A percentile compares a stretch with the other conserved stretches of the same genome.
Evolutionary conservation across 2,329 filamentous ascomycete species (phyloP).

Genomic region (Fusarium ambrosium): DNA sequence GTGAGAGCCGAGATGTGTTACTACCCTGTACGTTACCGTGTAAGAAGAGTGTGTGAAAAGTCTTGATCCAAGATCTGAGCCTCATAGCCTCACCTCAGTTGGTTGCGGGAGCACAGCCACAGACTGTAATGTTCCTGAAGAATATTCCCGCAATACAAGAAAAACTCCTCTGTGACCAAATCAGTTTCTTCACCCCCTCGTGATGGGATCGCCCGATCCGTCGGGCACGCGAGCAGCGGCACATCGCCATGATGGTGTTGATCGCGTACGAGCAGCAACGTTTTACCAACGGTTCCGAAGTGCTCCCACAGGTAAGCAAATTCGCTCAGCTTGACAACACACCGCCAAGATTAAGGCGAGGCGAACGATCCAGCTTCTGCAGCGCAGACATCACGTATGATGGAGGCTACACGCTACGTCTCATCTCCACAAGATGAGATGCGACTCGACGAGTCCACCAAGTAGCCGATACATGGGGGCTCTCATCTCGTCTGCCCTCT

Average conservation of each 20-base stretch:
- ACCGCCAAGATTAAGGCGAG: constrained; percentile 23
- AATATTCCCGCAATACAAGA: constrained; percentile 1
- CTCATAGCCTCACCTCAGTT: background rate
- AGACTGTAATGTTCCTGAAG: background rate
- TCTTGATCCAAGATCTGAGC: background rate
- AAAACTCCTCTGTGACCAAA: background rate
- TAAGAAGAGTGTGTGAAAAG: constrained; percentile 26
- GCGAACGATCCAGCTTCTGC: background rate
- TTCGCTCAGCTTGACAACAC: constrained; percentile 29
- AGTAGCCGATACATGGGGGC: constrained; percentile 31
- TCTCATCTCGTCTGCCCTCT: constrained; percentile 1
- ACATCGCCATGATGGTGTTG: constrained; percentile 3
- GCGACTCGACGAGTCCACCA: constrained; percentile 1
- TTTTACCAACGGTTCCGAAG: constrained; percentile 14
- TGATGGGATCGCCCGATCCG: constrained; percentile 34
- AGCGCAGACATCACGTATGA: constrained; percentile 24
- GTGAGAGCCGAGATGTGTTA: constrained; percentile 1
- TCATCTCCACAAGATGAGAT: constrained; percentile 32
- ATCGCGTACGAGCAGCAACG: constrained; percentile 21
- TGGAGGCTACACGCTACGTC: constrained; percentile 16
- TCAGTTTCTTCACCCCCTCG: constrained; percentile 14
- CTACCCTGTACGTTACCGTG: constrained; percentile 41
- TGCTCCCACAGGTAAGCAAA: constrained; percentile 25
- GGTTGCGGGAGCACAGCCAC: background rate
- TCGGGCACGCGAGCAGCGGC: constrained; percentile 5